These are phyloP conservation scores for Lagenidium sp. DNA, from an alignment of 352 stramenopile genomes.

Conservation along the genomic window DNA sequence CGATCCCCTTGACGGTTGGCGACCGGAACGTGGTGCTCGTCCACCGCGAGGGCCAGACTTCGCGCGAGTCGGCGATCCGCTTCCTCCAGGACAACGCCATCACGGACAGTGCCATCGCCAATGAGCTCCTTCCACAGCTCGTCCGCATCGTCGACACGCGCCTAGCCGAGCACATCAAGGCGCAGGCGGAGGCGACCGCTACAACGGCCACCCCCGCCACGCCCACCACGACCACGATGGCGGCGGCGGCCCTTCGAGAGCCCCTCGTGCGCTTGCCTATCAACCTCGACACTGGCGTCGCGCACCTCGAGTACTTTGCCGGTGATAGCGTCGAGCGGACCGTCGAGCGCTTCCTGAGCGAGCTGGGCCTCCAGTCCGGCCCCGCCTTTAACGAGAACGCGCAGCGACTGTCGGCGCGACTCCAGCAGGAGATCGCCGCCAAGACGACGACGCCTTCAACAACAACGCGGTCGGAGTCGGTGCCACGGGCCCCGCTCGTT, in stretches of 20 bases:
- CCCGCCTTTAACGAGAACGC: conserved; percentile 32
- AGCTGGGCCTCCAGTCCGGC: conserved; percentile 33
- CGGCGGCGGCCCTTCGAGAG: conserved; percentile 6
- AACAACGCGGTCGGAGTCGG: conserved; percentile 1
- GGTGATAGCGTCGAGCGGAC: conserved; percentile 61
- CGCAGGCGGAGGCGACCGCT: conserved; percentile 16
- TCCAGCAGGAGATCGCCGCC: conserved; percentile 28
- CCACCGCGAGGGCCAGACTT: conserved; percentile 52
- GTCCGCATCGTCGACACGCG: conserved; percentile 46
- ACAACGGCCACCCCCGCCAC: neutral
- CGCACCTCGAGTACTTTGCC: conserved; percentile 56
- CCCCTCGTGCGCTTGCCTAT: conserved; percentile 40
- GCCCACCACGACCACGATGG: neutral
- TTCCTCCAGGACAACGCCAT: conserved; percentile 59
- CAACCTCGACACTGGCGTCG: conserved; percentile 33
- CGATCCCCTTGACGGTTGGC: conserved; percentile 51
- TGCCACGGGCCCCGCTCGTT: conserved; percentile 20
- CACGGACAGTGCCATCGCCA: conserved; percentile 22
- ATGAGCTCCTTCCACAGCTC: conserved; percentile 39
- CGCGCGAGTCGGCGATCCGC: conserved; percentile 39
- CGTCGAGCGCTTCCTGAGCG: conserved; percentile 49
- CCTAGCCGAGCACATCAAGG: conserved; percentile 28
- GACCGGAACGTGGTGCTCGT: conserved; percentile 35
- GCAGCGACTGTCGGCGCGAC: conserved; percentile 24
- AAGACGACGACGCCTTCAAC: neutral